phyloP scores from a whole-genome alignment of 768 basidiomycete genomes.

The Lanmaoa pseudosensibilis region DNA sequence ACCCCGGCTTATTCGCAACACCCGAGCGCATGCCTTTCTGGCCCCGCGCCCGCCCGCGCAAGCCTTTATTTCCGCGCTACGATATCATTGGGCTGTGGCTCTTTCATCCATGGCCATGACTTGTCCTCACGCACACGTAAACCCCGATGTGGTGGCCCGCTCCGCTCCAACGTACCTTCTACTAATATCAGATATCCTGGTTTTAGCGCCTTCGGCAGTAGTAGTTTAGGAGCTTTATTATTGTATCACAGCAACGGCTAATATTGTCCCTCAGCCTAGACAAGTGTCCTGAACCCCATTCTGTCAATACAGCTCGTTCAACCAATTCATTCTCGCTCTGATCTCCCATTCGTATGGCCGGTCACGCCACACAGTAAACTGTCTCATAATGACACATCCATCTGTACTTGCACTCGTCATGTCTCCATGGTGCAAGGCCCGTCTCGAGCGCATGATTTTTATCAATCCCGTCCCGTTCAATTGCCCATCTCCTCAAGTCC shows the following conservation, averaged over 20 bases:
- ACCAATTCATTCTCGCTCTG: conserved; percentile 15
- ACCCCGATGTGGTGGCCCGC: conserved; percentile 20
- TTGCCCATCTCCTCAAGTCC: conserved; percentile 15
- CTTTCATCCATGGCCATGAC: conserved; percentile 13
- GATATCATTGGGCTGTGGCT: conserved; percentile 7
- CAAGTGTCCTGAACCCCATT: conserved; percentile 15
- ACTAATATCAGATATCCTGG: conserved; percentile 21
- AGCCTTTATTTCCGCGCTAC: conserved; percentile 28
- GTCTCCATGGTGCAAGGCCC: conserved; percentile 6
- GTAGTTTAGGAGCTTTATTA: conserved; percentile 14
- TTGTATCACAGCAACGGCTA: conserved; percentile 15
- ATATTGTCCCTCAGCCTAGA: conserved; percentile 14
- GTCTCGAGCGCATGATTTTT: conserved; percentile 9
- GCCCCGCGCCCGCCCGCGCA: conserved; percentile 17
- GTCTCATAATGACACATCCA: conserved; percentile 24
- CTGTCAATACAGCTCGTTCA: conserved; percentile 15
- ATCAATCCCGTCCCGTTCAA: conserved; percentile 8
- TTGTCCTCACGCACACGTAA: conserved; percentile 27
- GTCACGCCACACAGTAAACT: conserved; percentile 12
- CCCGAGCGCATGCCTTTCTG: conserved; percentile 23
- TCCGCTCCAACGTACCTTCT: conserved; percentile 12
- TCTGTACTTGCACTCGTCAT: conserved; percentile 4
- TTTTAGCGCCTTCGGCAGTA: conserved; percentile 22
- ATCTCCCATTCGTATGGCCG: conserved; percentile 19
- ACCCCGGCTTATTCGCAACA: conserved; percentile 28